Evolutionary conservation across 176 grass and related monocot species (phyloP), one percentile per base, ranked within the genome.

Genomic region (Themeda triandra): DNA sequence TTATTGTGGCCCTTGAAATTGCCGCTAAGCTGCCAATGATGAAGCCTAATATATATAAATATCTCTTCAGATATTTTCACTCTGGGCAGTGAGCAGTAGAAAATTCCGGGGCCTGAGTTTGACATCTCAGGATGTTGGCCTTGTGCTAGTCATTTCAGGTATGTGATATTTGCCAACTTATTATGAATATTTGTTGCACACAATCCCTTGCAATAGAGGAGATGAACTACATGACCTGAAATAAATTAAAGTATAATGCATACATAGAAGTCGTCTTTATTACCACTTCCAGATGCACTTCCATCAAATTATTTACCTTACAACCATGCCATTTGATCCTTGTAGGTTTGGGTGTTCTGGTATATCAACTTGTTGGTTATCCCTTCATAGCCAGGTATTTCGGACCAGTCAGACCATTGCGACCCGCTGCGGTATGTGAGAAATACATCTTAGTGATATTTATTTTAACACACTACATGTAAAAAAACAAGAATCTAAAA

Each of bases 81-180:
- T n/a, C n/a, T n/a, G n/a, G n/a, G n/a, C n/a, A n/a, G n/a, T n/a
- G n/a, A n/a, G n/a, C n/a, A n/a, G n/a, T n/a, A n/a, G n/a, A n/a
- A n/a, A n/a, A n/a, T n/a, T n/a, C n/a, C n/a, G n/a, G n/a, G n/a
- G n/a, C n/a, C n/a, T n/a, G n/a, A n/a, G n/a, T n/a, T n/a, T n/a
- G n/a, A n/a, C n/a, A n/a, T n/a, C n/a, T n/a, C n/a, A n/a, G 73
- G 86, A 94, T 83, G 86, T 94, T 84, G 92, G 92, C 45, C 25
- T 30, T 25, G 86, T 94, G 32, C 84, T 94, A 69, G 75, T 81
- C 27, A 54, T 91, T 29, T 87, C 92, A n/a, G 92, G 92, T 94
- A 94, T 79, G 66, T 49, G 59, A 62, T 53, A 17, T 83, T 70
- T 63, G 0, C 10, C 42, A 33, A 2, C 4, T 83, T 73, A 42